Base-by-base conservation (phyloP, 2,329 filamentous ascomycete genomes). In the Cytospora piceicola region DNA sequence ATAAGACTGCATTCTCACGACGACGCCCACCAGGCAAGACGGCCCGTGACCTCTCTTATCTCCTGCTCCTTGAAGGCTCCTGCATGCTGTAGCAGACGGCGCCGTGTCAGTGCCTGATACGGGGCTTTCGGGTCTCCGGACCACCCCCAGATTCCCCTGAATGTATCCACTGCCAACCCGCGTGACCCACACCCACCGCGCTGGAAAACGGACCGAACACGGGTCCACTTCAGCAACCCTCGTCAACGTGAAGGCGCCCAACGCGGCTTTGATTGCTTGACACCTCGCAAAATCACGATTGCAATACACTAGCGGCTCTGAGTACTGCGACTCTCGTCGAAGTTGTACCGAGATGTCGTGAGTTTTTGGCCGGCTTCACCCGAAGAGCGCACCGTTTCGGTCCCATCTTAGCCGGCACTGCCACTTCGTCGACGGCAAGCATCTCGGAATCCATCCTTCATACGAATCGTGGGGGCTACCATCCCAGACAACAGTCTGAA, bases 181-280 rank as follows among this genome's bases (percentile, higher is more conserved):
- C 63, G 53, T 49, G 64, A 65, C 59, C 63, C 66, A 66, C 63
- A 63, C 66, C 63, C 59, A 61, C 59, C 57, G 39, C 56, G 46
- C 52, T 63, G 66, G 55, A 51, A 66, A 61, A 67, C 63, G 66
- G 66, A 60, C 66, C 66, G 63, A 67, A 52, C 49, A 14, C 53
- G 58, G 57, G 56, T 53, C 54, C 58, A 61, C 63, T 27, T 51
- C 65, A 52, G 55, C 27, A 36, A 34, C 36, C 30, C 29, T 60
- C 56, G 39, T 60, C 61, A 22, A 65, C 17, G 61, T 51, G 39
- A 27, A 14, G 30, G 61, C 51, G 61, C 65, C 42, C 61, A 64
- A 29, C 65, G 61, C 61, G 65, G 61, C 53, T 67, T 39, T 14
- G 17, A 14, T 20, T 27, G 49, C 55, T 58, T 46, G 60, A 57